A percentile compares a stretch with the other conserved stretches of the same genome.
Conservation (phyloP, 352 stramenopile genomes). For the Peronosclerospora sorghi region DNA sequence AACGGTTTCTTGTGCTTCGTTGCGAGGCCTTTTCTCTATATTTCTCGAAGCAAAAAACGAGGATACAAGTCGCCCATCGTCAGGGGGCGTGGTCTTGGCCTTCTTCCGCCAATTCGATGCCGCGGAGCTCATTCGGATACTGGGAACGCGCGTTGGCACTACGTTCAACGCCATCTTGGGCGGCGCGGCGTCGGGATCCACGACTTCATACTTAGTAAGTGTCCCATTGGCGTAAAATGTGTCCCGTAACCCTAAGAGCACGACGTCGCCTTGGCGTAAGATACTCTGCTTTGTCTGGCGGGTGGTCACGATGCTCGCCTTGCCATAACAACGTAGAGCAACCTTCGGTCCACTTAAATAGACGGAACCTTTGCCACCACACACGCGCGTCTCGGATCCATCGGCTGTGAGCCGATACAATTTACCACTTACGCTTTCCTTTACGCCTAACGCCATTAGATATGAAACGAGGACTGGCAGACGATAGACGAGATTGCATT, state of each 20-base stretch:
- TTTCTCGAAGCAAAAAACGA: conserved; percentile 35
- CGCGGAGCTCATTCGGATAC: conserved; percentile 22
- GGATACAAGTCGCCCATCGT: conserved; percentile 19
- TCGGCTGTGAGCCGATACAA: conserved; percentile 29
- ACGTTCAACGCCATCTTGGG: conserved; percentile 20
- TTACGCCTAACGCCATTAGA: conserved; percentile 40
- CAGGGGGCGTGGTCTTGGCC: background rate
- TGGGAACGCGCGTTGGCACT: conserved; percentile 18
- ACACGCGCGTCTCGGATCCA: conserved; percentile 45
- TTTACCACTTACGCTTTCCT: conserved; percentile 68
- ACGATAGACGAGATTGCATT: background rate
- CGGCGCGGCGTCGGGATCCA: conserved; percentile 30
- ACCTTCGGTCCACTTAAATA: conserved; percentile 61
- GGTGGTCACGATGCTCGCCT: conserved; percentile 65
- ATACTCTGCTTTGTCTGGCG: conserved; percentile 65
- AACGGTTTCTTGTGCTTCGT: background rate
- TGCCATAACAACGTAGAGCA: conserved; percentile 63
- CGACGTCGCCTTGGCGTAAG: conserved; percentile 60
- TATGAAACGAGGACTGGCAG: conserved; percentile 1
- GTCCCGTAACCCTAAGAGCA: conserved; percentile 49
- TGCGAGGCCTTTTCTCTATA: no score
- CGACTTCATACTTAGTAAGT: conserved; percentile 75
- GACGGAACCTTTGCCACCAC: conserved; percentile 52
- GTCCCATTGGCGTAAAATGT: conserved; percentile 77
- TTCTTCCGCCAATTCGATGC: conserved; percentile 6